Evolutionary conservation across 805 yeast species (phyloP).

Genomic region (Hanseniaspora taiwanica): DNA sequence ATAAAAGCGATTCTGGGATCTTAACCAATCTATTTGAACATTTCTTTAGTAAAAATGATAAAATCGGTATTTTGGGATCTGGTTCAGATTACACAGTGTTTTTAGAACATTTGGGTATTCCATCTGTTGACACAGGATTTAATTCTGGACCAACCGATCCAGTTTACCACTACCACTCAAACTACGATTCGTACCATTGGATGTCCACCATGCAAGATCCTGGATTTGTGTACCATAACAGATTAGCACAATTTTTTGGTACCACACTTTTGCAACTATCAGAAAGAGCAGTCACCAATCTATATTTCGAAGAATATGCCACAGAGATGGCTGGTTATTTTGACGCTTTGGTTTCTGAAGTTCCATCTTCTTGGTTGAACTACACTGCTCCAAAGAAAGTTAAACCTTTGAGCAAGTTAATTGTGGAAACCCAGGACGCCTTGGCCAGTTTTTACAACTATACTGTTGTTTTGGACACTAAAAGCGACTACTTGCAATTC

Average conservation of each 20-base stretch:
- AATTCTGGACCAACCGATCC: conserved; percentile 32
- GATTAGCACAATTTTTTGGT: conserved; percentile 42
- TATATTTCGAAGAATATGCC: conserved; percentile 28
- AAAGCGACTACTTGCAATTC: conserved; percentile 10
- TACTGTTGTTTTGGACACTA: conserved; percentile 18
- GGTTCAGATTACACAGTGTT: conserved; percentile 61
- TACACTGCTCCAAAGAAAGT: conserved; percentile 4
- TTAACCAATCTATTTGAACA: conserved; percentile 23
- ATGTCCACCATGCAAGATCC: conserved; percentile 53
- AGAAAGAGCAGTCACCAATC: conserved; percentile 32
- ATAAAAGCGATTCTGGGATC: conserved; percentile 27
- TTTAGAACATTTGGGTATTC: conserved; percentile 45
- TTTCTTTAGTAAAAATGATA: conserved; percentile 14
- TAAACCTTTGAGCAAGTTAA: conserved; percentile 15
- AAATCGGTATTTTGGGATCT: conserved; percentile 43
- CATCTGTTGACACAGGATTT: conserved; percentile 51
- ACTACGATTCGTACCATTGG: conserved; percentile 63
- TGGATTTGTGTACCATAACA: conserved; percentile 43
- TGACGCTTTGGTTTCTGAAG: conserved; percentile 21
- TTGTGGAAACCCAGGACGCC: conserved; percentile 18
- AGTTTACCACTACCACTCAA: conserved; percentile 64
- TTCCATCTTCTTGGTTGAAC: conserved; percentile 30
- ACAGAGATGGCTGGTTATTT: conserved; percentile 26
- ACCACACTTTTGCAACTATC: conserved; percentile 33
- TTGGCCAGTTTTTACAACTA: conserved; percentile 14